phyloP scores from a whole-genome alignment of 352 stramenopile species.

The Globisporangium sylvaticum region DNA sequence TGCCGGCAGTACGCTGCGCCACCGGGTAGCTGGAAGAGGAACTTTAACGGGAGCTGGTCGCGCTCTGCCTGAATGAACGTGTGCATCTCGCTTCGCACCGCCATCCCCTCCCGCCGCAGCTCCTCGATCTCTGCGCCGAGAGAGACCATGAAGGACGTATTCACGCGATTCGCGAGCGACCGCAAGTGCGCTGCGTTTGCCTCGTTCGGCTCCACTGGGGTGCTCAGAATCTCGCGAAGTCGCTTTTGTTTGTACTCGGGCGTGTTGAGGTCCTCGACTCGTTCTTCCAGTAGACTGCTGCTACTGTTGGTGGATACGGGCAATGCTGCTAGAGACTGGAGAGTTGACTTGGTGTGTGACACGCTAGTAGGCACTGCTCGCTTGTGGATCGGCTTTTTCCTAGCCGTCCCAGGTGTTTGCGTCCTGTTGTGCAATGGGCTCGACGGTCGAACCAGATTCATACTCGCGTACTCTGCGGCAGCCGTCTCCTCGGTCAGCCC shows the following conservation, averaged over 20 bases:
- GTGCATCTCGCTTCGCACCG: slow-evolving; percentile 36
- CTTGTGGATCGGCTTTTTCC: not conserved
- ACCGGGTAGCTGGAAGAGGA: slow-evolving; percentile 76
- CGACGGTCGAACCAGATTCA: not conserved
- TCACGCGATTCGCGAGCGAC: slow-evolving; percentile 37
- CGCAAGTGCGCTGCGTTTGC: slow-evolving; percentile 37
- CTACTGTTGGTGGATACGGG: not conserved
- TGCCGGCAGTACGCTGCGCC: slow-evolving; percentile 71
- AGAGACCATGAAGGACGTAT: slow-evolving; percentile 44
- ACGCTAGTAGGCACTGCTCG: not conserved
- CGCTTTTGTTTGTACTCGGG: slow-evolving; percentile 53
- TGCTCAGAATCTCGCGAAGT: slow-evolving; percentile 57
- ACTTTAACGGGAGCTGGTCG: slow-evolving; percentile 67
- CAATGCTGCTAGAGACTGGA: not conserved
- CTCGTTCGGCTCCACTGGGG: slow-evolving; percentile 52
- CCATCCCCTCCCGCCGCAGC: slow-evolving; percentile 34
- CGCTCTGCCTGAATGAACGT: slow-evolving; percentile 52
- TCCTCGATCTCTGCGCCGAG: slow-evolving; percentile 39
- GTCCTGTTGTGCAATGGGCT: not conserved
- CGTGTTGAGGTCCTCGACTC: slow-evolving; percentile 32
- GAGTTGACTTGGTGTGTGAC: not conserved
- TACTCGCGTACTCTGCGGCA: not conserved
- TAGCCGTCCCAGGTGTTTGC: not conserved
- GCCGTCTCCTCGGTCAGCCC: slow-evolving; percentile 15
- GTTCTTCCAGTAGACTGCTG: not conserved